These are phyloP conservation scores for Ceratocystis harringtonii DNA, from an alignment of 2,329 filamentous ascomycete genomes.

Conservation along the genomic window DNA sequence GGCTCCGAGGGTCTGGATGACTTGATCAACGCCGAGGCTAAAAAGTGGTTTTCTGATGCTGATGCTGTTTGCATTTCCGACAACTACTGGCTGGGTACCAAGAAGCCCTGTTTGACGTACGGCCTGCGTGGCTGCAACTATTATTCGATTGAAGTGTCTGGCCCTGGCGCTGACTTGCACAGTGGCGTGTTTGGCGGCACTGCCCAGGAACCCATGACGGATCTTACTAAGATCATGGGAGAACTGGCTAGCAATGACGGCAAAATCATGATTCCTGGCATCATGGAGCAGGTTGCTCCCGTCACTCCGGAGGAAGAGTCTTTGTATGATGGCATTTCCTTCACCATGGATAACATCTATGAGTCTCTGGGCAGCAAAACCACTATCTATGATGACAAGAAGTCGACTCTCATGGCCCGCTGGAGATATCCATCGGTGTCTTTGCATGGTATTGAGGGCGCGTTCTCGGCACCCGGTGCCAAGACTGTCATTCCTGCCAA, in stretches of 20 bases:
- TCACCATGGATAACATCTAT: constrained; percentile 91
- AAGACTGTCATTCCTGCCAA: constrained; percentile 99
- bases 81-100: constrained; percentile 98
- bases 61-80: constrained; percentile 97
- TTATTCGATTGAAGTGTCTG: constrained; percentile 81
- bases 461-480: constrained; percentile 80
- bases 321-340: constrained; percentile 80
- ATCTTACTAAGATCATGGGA: constrained; percentile 67
- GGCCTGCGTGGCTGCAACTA: constrained; percentile 96
- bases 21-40: constrained; percentile 78
- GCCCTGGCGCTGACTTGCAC: constrained; percentile 86
- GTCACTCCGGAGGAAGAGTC: constrained; percentile 72
- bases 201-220: constrained; percentile 96
- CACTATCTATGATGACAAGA: constrained; percentile 75
- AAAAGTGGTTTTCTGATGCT: constrained; percentile 87
- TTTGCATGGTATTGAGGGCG: constrained; percentile 87
- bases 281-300: constrained; percentile 83
- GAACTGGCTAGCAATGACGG: constrained; percentile 78
- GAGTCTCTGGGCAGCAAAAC: constrained; percentile 83
- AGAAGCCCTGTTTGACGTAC: constrained; percentile 96
- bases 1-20: constrained; percentile 93
- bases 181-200: constrained; percentile 94
- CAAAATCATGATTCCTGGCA: constrained; percentile 86
- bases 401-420: constrained; percentile 82
- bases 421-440: constrained; percentile 93